These are phyloP conservation scores for Globisporangium apiculatum DNA, from an alignment of 352 stramenopile genomes.

Conservation along the genomic window DNA sequence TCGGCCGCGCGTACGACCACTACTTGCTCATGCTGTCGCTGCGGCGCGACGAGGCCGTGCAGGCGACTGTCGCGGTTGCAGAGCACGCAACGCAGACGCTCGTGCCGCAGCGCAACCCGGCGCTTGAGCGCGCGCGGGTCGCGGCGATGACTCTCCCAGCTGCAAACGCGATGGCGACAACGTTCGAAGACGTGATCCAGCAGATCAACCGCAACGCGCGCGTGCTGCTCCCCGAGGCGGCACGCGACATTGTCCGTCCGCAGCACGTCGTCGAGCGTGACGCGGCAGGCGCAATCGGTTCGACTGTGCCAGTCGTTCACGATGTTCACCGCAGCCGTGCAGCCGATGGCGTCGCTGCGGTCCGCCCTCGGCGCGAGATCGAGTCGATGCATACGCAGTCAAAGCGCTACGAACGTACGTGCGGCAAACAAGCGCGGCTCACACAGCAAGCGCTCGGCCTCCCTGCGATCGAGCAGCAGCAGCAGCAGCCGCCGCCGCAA, in stretches of 20 bases:
- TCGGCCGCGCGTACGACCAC: constrained; percentile 55
- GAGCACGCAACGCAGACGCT: constrained; percentile 49
- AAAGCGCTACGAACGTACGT: constrained; percentile 5
- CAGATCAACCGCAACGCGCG: constrained; percentile 51
- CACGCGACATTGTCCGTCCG: constrained; percentile 17
- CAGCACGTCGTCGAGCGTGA: background rate
- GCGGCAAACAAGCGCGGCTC: constrained; percentile 4
- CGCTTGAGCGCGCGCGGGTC: constrained; percentile 48
- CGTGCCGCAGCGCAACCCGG: constrained; percentile 54
- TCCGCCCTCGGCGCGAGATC: background rate
- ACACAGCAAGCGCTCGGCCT: constrained; percentile 4
- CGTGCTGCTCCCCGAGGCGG: constrained; percentile 39
- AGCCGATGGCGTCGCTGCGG: background rate
- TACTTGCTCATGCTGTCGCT: constrained; percentile 54
- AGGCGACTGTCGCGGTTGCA: constrained; percentile 40
- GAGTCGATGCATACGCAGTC: background rate
- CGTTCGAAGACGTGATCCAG: constrained; percentile 36
- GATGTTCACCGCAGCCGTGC: background rate
- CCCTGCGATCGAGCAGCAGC: constrained; percentile 5
- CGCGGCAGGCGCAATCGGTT: background rate
- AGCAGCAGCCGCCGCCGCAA: background rate
- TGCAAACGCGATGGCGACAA: constrained; percentile 15
- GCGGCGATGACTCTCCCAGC: constrained; percentile 36
- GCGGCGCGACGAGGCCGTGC: constrained; percentile 42
- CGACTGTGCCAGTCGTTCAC: constrained; percentile 2